These are phyloP conservation scores for Aspergillus hancockii DNA, from an alignment of 495 filamentous ascomycete species.

Conservation along the genomic window DNA sequence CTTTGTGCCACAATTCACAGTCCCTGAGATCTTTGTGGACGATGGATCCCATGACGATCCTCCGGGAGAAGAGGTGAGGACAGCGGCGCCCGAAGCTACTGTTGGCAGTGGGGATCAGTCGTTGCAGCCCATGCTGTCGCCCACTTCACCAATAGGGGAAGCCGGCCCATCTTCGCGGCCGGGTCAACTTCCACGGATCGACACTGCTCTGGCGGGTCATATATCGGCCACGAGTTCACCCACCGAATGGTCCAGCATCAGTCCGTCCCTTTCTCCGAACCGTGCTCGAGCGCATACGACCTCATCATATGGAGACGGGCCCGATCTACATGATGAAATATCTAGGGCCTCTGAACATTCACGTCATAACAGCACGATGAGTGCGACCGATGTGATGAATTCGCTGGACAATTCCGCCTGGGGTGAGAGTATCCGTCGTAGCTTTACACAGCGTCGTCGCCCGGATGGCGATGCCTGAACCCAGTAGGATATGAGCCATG, in stretches of 20 bases:
- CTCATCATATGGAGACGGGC: slow-evolving; percentile 32
- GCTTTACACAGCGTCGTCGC: slow-evolving; percentile 71
- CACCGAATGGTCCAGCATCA: slow-evolving; percentile 47
- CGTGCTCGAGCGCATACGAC: slow-evolving; percentile 27
- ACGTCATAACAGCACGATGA: slow-evolving; percentile 65
- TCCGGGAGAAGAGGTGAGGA: slow-evolving; percentile 22
- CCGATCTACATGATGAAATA: slow-evolving; percentile 21
- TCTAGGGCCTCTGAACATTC: slow-evolving; percentile 26
- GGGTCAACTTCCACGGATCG: slow-evolving; percentile 36
- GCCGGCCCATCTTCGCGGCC: slow-evolving; percentile 28
- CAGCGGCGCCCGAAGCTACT: slow-evolving; percentile 1
- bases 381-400: slow-evolving; percentile 74
- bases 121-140: slow-evolving; percentile 36
- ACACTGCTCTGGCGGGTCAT: slow-evolving; percentile 39
- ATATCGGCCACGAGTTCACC: slow-evolving; percentile 38
- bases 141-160: slow-evolving; percentile 34
- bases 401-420: slow-evolving; percentile 84
- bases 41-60: slow-evolving; percentile 53
- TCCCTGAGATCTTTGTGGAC: slow-evolving; percentile 91
- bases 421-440: slow-evolving; percentile 88
- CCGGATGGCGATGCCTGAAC: slow-evolving; percentile 19
- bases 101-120: slow-evolving; percentile 11
- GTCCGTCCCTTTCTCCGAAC: slow-evolving; percentile 43
- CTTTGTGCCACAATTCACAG: slow-evolving; percentile 73
- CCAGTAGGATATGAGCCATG: slow-evolving; percentile 15